phyloP scores from a whole-genome alignment of 306 rosid genomes.

The Hippophae rhamnoides region DNA sequence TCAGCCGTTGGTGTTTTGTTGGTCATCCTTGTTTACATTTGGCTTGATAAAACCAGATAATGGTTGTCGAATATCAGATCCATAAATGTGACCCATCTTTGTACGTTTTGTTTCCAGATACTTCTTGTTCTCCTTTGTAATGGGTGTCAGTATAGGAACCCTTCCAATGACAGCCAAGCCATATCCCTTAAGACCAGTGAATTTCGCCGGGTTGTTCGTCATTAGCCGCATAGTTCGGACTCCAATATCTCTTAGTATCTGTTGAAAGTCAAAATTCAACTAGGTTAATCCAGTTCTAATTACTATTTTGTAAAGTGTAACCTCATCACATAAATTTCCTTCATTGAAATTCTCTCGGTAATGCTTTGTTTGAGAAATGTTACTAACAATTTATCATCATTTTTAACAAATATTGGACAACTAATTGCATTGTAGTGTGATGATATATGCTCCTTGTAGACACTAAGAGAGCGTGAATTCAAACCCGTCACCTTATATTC shows the following conservation, averaged over 20 bases:
- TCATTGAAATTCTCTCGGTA: too few relatives aligned
- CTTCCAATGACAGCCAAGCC: slow-evolving; percentile 74
- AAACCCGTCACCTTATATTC: too few relatives aligned
- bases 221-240: slow-evolving; percentile 68
- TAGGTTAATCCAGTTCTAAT: neutral
- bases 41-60: slow-evolving; percentile 28
- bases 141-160: slow-evolving; percentile 72
- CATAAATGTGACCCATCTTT: slow-evolving; percentile 85
- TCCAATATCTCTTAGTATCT: slow-evolving; percentile 75
- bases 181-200: slow-evolving; percentile 65
- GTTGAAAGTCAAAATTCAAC: neutral
- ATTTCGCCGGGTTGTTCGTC: slow-evolving; percentile 89
- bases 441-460: too few relatives aligned
- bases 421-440: too few relatives aligned
- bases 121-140: slow-evolving; percentile 59
- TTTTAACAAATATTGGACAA: too few relatives aligned
- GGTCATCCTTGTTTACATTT: slow-evolving; percentile 21
- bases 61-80: slow-evolving; percentile 55
- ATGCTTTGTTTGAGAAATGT: too few relatives aligned
- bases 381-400: too few relatives aligned
- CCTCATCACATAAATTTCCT: too few relatives aligned
- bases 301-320: too few relatives aligned
- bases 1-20: neutral
- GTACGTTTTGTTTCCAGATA: slow-evolving; percentile 76
- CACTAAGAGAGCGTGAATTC: too few relatives aligned